Percentiles rank a stretch among this genome's conserved stretches.
Conservation (phyloP, 73 alveolate genomes). For the Breviolum minutum region DNA sequence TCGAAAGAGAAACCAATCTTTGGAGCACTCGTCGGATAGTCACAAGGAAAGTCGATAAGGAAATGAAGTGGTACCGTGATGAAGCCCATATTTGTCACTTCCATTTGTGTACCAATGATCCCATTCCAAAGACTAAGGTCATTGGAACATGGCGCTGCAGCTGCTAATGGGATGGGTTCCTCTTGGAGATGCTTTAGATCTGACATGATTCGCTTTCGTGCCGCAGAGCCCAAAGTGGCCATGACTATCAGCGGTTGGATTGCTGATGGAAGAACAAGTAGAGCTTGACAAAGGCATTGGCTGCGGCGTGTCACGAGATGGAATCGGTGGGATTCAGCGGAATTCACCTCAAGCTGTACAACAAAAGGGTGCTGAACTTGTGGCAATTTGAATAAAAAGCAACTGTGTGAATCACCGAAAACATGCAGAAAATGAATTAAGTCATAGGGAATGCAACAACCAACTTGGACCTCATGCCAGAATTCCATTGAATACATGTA, state of each 20-base stretch:
- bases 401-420: no score
- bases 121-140: conserved; percentile 78
- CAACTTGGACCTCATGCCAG: no score
- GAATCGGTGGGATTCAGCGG: background rate
- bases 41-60: conserved; percentile 74
- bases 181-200: conserved; percentile 57
- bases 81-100: conserved; percentile 12
- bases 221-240: conserved; percentile 37
- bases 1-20: conserved; percentile 79
- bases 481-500: no score
- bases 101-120: conserved; percentile 56
- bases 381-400: no score
- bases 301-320: background rate
- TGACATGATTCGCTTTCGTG: conserved; percentile 94
- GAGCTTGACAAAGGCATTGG: background rate
- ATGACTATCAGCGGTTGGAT: background rate
- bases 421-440: no score
- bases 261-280: background rate
- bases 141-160: conserved; percentile 66
- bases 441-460: no score
- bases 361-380: no score
- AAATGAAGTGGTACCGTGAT: conserved; percentile 61
- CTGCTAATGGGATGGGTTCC: conserved; percentile 87
- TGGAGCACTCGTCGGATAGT: conserved; percentile 71
- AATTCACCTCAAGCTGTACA: no score